phyloP scores from a whole-genome alignment of 1,284 basidiomycete species.

The Uromyces viciae-fabae region DNA sequence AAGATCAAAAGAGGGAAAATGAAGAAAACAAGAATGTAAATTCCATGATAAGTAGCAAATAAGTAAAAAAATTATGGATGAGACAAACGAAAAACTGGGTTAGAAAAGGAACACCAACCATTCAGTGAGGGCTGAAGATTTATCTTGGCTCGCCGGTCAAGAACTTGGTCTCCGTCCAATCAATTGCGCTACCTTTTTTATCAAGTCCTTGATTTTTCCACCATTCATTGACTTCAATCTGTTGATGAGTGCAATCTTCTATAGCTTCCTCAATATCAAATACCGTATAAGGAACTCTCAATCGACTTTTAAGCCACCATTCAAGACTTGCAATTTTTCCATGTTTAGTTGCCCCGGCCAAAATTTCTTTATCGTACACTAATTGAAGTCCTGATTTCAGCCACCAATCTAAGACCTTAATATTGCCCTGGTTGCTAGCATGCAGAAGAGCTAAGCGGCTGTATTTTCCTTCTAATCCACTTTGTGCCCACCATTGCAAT shows the following conservation, averaged over 20 bases:
- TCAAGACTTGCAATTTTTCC: slow-evolving; percentile 73
- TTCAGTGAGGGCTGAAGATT: not conserved
- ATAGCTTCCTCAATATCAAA: slow-evolving; percentile 76
- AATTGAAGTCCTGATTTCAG: slow-evolving; percentile 68
- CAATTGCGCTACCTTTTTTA: slow-evolving; percentile 32
- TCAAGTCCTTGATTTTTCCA: slow-evolving; percentile 28
- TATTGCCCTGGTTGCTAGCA: slow-evolving; percentile 71
- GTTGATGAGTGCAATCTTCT: slow-evolving; percentile 73
- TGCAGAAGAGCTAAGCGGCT: slow-evolving; percentile 69
- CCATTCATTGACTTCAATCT: slow-evolving; percentile 56
- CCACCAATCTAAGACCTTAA: slow-evolving; percentile 79
- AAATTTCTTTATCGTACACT: slow-evolving; percentile 70
- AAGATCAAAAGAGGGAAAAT: no score
- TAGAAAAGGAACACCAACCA: no score
- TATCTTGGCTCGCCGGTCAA: not conserved
- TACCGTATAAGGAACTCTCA: slow-evolving; percentile 73
- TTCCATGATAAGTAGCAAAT: no score
- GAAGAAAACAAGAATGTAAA: no score
- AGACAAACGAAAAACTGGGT: no score
- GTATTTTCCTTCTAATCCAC: slow-evolving; percentile 69
- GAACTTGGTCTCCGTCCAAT: slow-evolving; percentile 31
- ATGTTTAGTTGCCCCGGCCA: slow-evolving; percentile 71
- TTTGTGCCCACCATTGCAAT: slow-evolving; percentile 73
- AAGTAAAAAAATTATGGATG: no score
- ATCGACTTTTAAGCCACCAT: slow-evolving; percentile 74